Evolutionary conservation across 768 basidiomycete species (phyloP).

Genomic region (Amanita polypyramis): DNA sequence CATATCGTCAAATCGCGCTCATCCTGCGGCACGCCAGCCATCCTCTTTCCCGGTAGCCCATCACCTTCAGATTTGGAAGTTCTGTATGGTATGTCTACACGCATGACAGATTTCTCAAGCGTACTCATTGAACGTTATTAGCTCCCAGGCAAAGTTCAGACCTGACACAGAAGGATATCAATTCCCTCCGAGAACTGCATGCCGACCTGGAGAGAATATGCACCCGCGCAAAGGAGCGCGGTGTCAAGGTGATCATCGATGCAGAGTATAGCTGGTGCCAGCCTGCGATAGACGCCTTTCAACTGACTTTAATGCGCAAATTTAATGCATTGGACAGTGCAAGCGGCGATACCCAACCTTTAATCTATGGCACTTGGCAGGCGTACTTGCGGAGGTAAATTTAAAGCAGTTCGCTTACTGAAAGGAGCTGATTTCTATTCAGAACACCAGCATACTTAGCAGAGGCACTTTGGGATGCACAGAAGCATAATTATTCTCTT

Average conservation of each 20-base stretch:
- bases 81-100: conserved; percentile 19
- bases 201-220: conserved; percentile 58
- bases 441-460: conserved; percentile 65
- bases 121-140: not conserved
- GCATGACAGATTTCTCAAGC: not conserved
- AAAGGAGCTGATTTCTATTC: not conserved
- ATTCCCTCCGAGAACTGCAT: conserved; percentile 49
- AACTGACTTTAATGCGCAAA: conserved; percentile 60
- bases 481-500: conserved; percentile 55
- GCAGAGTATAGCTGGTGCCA: conserved; percentile 70
- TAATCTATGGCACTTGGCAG: conserved; percentile 83
- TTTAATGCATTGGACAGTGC: conserved; percentile 47
- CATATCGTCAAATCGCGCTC: conserved; percentile 39
- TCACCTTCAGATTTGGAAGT: conserved; percentile 47
- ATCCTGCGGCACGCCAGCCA: conserved; percentile 14
- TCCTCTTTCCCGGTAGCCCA: conserved; percentile 66
- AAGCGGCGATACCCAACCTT: conserved; percentile 32
- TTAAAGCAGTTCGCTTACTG: not conserved
- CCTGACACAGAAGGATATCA: conserved; percentile 47
- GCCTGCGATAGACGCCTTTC: conserved; percentile 79
- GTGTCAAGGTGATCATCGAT: conserved; percentile 69
- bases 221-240: conserved; percentile 43
- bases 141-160: conserved; percentile 10
- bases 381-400: conserved; percentile 71
- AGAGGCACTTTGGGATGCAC: conserved; percentile 56